phyloP scores from a whole-genome alignment of 2,329 filamentous ascomycete genomes.

The Penicillium corylophilum region DNA sequence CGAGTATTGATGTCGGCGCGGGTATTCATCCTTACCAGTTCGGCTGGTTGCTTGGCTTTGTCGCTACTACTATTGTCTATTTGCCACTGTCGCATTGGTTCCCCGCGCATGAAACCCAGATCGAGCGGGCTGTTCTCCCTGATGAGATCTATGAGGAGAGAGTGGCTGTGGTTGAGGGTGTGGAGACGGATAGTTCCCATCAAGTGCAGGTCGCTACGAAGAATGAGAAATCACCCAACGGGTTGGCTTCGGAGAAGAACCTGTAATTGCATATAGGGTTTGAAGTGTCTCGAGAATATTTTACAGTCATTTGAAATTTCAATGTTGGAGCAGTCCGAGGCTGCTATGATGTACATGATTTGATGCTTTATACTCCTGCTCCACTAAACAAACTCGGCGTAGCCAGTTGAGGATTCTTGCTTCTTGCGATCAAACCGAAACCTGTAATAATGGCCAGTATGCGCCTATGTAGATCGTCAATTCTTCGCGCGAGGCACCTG shows the following conservation, averaged over 20 bases:
- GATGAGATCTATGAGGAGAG: conserved; percentile 38
- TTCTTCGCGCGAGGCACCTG: neutral
- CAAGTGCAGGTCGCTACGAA: conserved; percentile 3
- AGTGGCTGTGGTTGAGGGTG: conserved; percentile 18
- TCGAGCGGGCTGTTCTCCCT: conserved; percentile 39
- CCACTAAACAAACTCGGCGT: neutral
- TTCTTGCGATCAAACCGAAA: neutral
- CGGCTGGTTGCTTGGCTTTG: conserved; percentile 66
- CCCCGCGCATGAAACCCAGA: conserved; percentile 51
- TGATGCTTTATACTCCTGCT: neutral
- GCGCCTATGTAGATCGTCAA: neutral
- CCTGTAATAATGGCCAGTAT: neutral
- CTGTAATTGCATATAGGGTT: neutral
- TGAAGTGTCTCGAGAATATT: neutral
- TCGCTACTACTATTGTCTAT: conserved; percentile 57
- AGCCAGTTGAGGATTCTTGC: neutral
- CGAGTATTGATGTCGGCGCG: conserved; percentile 36
- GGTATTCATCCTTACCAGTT: conserved; percentile 62
- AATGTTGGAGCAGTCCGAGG: neutral
- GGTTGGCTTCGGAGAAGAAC: conserved; percentile 9
- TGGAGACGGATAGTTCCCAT: conserved; percentile 17
- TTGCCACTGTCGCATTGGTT: conserved; percentile 49
- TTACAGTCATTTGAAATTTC: neutral
- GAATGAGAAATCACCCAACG: conserved; percentile 2
- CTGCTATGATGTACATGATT: neutral